Base-by-base conservation (phyloP, 2,329 filamentous ascomycete genomes). In the Incumbomyces delicatus region DNA sequence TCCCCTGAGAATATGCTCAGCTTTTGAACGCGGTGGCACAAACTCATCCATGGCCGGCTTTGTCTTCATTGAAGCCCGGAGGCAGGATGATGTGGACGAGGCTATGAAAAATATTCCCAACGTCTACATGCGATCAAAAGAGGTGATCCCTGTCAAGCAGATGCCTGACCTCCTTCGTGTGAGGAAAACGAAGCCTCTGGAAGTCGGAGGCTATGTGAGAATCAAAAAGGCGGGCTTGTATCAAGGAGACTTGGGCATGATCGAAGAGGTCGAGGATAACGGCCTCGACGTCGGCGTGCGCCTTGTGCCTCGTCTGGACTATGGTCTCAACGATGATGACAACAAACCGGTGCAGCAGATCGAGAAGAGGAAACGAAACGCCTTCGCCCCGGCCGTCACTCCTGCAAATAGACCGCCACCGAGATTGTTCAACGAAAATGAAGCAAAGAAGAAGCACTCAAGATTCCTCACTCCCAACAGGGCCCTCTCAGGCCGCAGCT, bases 161-260 rank as follows among this genome's bases (percentile, higher is more conserved):
- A 95, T 95, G 82, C 90, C 92, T 1, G 92, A 96, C 66, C 76
- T 98, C n/a, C 74, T 98, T 14, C 81, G 88, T 43, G 87, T 94
- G 22, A 82, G 80, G 50, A 95, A 95, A 69, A 90, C 85, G 2
- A 85, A 88, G 40, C 81, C 81, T 20, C 72, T 98, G 30, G 81
- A 92, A 57, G 85, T 84, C 8, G 90, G 90, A 53, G 87, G 87
- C 32, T 98, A 92, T 77, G 90, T 96, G 43, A 87, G 92, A 53
- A 80, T 96, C 53, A 35, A 17, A 14, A 83, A 81, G 62, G 79
- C 86, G 45, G 76, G 82, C 37, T 85, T 89, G 61, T 94, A 98
- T 66, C 78, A 80, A 34, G 86, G 86, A 16, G 92, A 98, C 72
- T 72, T 98, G 57, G 92, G 87, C 4, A 87, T 95, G 64, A 85